phyloP scores from a whole-genome alignment of 495 filamentous ascomycete genomes.

The Penicillium silybi region DNA sequence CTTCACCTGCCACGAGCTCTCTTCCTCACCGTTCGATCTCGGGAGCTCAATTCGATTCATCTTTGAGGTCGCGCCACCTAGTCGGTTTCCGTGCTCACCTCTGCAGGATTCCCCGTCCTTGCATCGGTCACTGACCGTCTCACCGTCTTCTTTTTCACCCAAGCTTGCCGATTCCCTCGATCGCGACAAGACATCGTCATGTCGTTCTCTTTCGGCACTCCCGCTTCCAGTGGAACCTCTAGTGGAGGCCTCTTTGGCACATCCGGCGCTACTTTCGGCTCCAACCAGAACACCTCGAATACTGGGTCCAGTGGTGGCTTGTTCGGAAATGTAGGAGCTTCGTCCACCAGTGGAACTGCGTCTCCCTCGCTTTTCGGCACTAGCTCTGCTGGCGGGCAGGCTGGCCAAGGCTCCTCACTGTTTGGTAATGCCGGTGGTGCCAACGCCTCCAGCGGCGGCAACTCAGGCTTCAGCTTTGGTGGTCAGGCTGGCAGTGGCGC shows the following conservation, averaged over 20 bases:
- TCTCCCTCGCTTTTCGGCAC: constrained; percentile 35
- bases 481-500: constrained; percentile 22
- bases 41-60: constrained; percentile 8
- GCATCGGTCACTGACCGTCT: constrained; percentile 15
- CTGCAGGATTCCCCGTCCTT: constrained; percentile 15
- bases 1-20: constrained; percentile 8
- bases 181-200: constrained; percentile 23
- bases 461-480: constrained; percentile 43
- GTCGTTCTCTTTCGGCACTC: constrained; percentile 36
- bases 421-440: constrained; percentile 32
- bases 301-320: constrained; percentile 30
- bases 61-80: constrained; percentile 5
- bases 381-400: constrained; percentile 19
- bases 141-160: constrained; percentile 18
- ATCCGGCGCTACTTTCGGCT: constrained; percentile 30
- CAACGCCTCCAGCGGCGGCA: constrained; percentile 16
- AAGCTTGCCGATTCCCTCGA: constrained; percentile 16
- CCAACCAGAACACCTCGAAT: constrained; percentile 28
- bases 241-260: constrained; percentile 39
- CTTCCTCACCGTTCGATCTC: constrained; percentile 1
- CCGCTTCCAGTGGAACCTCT: constrained; percentile 33
- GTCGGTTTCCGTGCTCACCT: constrained; percentile 9
- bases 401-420: constrained; percentile 7
- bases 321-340: constrained; percentile 46
- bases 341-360: constrained; percentile 28